phyloP scores from a whole-genome alignment of 73 alveolate genomes.

The Tetrahymena elliotti region DNA sequence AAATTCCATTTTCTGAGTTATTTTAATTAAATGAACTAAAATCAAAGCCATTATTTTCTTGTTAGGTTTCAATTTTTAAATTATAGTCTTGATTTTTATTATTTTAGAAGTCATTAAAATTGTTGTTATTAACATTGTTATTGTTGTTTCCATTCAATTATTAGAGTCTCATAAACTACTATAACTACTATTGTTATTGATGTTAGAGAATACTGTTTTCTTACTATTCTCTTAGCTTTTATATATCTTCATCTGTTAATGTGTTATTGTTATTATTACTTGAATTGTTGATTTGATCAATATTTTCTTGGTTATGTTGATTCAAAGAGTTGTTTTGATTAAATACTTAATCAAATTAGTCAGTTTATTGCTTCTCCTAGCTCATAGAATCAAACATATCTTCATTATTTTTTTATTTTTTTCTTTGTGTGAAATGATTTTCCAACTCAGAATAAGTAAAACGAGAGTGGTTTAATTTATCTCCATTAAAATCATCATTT shows the following conservation, averaged over 20 bases:
- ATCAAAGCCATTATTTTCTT: not conserved
- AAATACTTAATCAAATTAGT: not conserved
- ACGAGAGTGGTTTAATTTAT: not conserved
- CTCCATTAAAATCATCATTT: not conserved
- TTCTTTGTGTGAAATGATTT: not conserved
- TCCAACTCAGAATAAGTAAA: not conserved
- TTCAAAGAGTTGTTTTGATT: not conserved
- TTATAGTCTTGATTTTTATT: not conserved
- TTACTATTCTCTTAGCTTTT: not conserved
- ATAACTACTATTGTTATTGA: not conserved
- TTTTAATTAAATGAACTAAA: not conserved
- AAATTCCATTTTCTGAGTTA: not conserved
- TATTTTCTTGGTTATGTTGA: not conserved
- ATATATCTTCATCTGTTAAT: not conserved
- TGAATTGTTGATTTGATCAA: not conserved
- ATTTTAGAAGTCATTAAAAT: not conserved
- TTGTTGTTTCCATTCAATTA: not conserved
- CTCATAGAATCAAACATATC: not conserved
- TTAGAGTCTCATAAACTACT: not conserved
- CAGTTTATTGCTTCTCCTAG: not conserved
- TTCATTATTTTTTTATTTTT: not conserved
- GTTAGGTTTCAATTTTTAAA: not conserved
- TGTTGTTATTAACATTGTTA: not conserved
- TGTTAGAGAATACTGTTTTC: not conserved
- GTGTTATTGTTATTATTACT: not conserved